Conservation (phyloP, 1,284 basidiomycete species). For the Ustilago xerochloae region DNA sequence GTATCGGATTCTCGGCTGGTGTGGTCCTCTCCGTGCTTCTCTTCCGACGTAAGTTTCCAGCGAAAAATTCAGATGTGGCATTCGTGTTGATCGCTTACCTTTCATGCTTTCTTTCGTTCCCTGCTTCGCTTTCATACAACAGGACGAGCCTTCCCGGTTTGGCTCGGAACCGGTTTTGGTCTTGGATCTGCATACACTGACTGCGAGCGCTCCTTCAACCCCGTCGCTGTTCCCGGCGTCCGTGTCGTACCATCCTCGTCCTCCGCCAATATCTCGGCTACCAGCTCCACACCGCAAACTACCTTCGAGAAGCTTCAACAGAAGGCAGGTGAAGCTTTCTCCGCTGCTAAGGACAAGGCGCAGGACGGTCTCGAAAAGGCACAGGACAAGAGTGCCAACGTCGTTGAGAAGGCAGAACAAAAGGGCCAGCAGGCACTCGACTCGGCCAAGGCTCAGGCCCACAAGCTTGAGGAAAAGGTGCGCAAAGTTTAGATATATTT, state of each 20-base stretch:
- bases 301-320: slow-evolving; percentile 61
- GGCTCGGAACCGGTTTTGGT: slow-evolving; percentile 90
- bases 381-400: slow-evolving; percentile 37
- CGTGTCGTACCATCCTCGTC: slow-evolving; percentile 75
- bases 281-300: slow-evolving; percentile 42
- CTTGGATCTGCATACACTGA: slow-evolving; percentile 85
- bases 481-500: slow-evolving; percentile 54
- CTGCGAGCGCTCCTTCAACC: slow-evolving; percentile 96
- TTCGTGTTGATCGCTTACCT: slow-evolving; percentile 7
- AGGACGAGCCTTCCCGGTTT: slow-evolving; percentile 97
- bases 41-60: slow-evolving; percentile 83
- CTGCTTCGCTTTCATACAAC: slow-evolving; percentile 31
- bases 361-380: slow-evolving; percentile 44
- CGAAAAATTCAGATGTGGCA: not conserved
- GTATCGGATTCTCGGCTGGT: slow-evolving; percentile 92
- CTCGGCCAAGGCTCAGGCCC: slow-evolving; percentile 51
- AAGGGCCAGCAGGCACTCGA: slow-evolving; percentile 55
- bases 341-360: slow-evolving; percentile 53
- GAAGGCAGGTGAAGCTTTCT: slow-evolving; percentile 62
- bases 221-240: slow-evolving; percentile 88
- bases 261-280: slow-evolving; percentile 65
- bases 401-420: slow-evolving; percentile 38
- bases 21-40: slow-evolving; percentile 93
- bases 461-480: slow-evolving; percentile 59
- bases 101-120: slow-evolving; percentile 21